A percentile compares a stretch with the other conserved stretches of the same genome.
Conservation (phyloP, 768 basidiomycete genomes). For the Tephrocybe sp. region DNA sequence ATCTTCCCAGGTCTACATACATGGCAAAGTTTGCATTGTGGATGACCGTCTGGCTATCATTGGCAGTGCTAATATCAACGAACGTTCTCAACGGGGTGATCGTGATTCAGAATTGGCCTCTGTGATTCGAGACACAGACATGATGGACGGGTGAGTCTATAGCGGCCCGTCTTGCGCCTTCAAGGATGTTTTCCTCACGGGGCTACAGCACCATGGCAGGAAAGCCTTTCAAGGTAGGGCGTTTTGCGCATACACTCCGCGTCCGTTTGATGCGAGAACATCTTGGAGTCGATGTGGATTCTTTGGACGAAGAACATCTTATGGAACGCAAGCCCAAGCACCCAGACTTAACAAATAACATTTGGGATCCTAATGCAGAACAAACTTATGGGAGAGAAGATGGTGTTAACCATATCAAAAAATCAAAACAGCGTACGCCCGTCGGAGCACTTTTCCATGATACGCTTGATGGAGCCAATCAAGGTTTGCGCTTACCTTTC, state of each 20-base stretch:
- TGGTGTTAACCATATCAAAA: constrained; percentile 41
- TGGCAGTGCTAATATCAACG: constrained; percentile 97
- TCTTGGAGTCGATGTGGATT: constrained; percentile 92
- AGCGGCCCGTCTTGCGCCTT: neutral
- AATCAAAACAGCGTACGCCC: constrained; percentile 32
- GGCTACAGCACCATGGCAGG: constrained; percentile 85
- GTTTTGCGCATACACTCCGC: constrained; percentile 93
- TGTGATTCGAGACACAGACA: constrained; percentile 93
- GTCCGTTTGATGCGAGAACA: constrained; percentile 97
- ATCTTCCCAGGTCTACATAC: constrained; percentile 73
- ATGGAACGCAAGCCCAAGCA: constrained; percentile 51
- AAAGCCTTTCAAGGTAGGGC: constrained; percentile 90
- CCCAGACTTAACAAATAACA: constrained; percentile 47
- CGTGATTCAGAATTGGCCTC: constrained; percentile 95
- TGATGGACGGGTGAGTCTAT: constrained; percentile 78
- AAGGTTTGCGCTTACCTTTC: constrained; percentile 40
- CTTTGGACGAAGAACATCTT: constrained; percentile 73
- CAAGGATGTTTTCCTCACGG: neutral
- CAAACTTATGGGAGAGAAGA: constrained; percentile 47
- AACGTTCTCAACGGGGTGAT: constrained; percentile 92
- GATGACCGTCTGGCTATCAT: constrained; percentile 95
- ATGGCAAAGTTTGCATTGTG: constrained; percentile 85
- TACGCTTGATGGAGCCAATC: constrained; percentile 35
- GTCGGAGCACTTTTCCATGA: constrained; percentile 31
- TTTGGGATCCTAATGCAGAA: constrained; percentile 75